Conservation (phyloP, 306 rosid genomes). For the Vigna nakashimae region DNA sequence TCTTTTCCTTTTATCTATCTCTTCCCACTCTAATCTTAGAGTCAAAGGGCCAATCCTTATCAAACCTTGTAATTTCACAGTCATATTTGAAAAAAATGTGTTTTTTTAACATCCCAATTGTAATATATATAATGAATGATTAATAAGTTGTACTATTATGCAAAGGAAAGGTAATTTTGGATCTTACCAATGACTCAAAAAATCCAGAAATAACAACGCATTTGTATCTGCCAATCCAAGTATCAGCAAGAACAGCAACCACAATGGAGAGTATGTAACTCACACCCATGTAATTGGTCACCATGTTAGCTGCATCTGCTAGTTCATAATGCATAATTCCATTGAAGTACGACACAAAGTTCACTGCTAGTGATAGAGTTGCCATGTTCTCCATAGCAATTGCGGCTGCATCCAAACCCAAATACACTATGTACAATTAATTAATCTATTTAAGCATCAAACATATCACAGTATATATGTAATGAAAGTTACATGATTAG, state of each 20-base stretch:
- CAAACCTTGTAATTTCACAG: neutral
- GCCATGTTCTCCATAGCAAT: constrained; percentile 79
- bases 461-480: no score
- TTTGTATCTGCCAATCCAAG: constrained; percentile 73
- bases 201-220: constrained; percentile 57
- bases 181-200: constrained; percentile 70
- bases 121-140: no score
- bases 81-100: no score
- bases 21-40: neutral
- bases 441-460: no score
- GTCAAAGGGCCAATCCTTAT: neutral
- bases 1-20: no score
- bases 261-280: constrained; percentile 69
- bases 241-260: constrained; percentile 74
- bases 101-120: no score
- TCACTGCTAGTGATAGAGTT: constrained; percentile 76
- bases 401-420: constrained; percentile 52
- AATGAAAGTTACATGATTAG: no score
- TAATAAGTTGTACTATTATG: neutral
- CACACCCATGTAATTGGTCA: constrained; percentile 75
- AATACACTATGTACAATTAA: neutral
- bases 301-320: constrained; percentile 78
- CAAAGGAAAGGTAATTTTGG: neutral
- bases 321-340: constrained; percentile 66
- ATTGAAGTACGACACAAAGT: constrained; percentile 72